Percentiles rank a stretch among this genome's conserved stretches.
Evolutionary conservation across 495 filamentous ascomycete genomes (phyloP).

Genomic region (Sordaria brevicollis): DNA sequence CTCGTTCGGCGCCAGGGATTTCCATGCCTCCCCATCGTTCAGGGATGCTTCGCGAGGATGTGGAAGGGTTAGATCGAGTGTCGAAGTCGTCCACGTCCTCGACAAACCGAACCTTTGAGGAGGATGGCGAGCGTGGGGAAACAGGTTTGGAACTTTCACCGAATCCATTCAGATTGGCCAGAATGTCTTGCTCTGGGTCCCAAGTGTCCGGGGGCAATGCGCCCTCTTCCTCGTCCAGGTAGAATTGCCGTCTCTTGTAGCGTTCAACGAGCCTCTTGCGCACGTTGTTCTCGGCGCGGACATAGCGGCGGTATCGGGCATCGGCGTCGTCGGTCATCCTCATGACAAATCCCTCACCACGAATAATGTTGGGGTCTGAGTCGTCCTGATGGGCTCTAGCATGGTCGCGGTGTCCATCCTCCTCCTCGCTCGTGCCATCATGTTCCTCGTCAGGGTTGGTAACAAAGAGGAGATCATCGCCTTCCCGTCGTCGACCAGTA

Average conservation of each 20-base stretch:
- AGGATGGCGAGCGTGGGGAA: conserved; percentile 66
- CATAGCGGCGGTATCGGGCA: neutral
- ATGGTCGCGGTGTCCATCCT: neutral
- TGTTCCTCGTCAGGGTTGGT: conserved; percentile 12
- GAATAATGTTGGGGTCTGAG: neutral
- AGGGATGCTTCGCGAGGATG: conserved; percentile 68
- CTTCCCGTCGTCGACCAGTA: conserved; percentile 20
- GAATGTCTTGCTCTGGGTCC: conserved; percentile 51
- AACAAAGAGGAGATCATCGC: conserved; percentile 20
- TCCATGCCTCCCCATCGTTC: conserved; percentile 80
- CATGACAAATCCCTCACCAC: neutral
- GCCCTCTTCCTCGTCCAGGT: conserved; percentile 73
- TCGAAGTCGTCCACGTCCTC: conserved; percentile 67
- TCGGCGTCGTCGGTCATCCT: neutral
- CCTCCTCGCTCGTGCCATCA: neutral
- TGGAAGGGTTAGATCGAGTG: conserved; percentile 65
- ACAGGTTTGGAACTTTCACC: conserved; percentile 33
- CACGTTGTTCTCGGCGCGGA: conserved; percentile 11
- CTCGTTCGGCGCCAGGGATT: conserved; percentile 67
- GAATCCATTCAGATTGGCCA: conserved; percentile 28
- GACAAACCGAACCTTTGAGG: conserved; percentile 74
- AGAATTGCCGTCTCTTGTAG: conserved; percentile 65
- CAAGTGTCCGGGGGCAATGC: conserved; percentile 52
- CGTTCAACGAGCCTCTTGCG: conserved; percentile 54
- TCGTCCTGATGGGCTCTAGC: neutral